phyloP scores from a whole-genome alignment of 1,284 basidiomycete genomes.

The Golubevia sp. region DNA sequence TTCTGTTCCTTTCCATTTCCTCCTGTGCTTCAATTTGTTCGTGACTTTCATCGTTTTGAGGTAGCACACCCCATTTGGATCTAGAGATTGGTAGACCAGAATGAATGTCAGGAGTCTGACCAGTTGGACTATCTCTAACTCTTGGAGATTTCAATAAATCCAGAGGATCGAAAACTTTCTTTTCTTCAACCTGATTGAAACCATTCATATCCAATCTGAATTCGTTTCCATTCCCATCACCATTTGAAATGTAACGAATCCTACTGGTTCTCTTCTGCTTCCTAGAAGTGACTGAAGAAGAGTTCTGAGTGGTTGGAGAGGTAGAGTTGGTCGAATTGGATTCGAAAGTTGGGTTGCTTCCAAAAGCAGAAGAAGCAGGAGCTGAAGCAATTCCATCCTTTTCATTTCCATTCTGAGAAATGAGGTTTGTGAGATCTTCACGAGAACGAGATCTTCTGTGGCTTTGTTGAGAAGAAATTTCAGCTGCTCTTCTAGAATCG shows the following conservation, averaged over 20 bases:
- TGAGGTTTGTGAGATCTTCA: too few species aligned
- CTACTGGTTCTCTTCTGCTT: neutral
- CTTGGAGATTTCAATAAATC: conserved; percentile 29
- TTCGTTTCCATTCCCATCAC: too few species aligned
- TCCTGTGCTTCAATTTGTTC: neutral
- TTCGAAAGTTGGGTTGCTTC: neutral
- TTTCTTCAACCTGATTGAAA: too few species aligned
- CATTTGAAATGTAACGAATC: neutral
- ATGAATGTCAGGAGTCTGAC: conserved; percentile 28
- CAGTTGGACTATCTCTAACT: conserved; percentile 26
- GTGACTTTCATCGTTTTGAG: neutral
- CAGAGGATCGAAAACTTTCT: conserved; percentile 2
- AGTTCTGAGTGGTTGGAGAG: neutral
- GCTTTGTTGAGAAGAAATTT: too few species aligned
- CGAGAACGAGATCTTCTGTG: too few species aligned
- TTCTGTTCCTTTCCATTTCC: neutral
- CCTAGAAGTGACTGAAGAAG: neutral
- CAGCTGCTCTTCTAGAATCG: too few species aligned
- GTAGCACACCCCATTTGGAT: neutral
- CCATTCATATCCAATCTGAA: neutral
- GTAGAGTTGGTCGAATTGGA: neutral
- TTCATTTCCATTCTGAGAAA: too few species aligned
- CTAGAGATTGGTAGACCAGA: conserved; percentile 15
- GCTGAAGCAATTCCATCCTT: neutral
- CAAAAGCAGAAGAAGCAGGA: neutral